Base-by-base conservation (phyloP, 768 basidiomycete species). In the Rhizopogon vesiculosus region DNA sequence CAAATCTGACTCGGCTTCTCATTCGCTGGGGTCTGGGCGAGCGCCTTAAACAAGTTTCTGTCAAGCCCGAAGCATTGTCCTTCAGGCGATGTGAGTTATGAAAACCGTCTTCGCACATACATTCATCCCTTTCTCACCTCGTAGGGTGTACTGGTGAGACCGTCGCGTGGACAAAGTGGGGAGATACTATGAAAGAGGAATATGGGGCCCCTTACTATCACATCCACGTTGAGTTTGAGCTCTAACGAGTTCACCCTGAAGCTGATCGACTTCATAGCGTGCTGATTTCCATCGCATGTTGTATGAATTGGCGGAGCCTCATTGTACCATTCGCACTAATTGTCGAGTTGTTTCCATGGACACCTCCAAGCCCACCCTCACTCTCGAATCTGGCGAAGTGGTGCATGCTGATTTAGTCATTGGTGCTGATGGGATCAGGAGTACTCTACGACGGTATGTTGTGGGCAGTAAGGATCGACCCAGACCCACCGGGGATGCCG, bases 401-500 rank as follows among this genome's bases (percentile, higher is more conserved):
- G 55, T 82, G 6, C 57, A 60, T 7, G 71, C 75, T 1, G 78
- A 82, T 54, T 60, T 81, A 22, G 66, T 80, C 31, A 71, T 82
- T 10, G 79, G 79, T 4, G 77, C 78, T 4, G 81, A 83, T 55
- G 81, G 81, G 7, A 71, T 80, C 49, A 84, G 79, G 67, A 84
- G 82, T 60, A 57, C 68, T 15, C 60, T 82, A 1, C 78, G 79
- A 1, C 65, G 78, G 59, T 69, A 78, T 33, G 74, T 80, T 35
- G 75, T 84, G n/a, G 76, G 81, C 0, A 76, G 75, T 0, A 68
- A 67, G 0, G 73, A 77, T 42, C 73, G 74, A 35, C 72, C 78
- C 0, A 75, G 75, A 0, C 74, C 81, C 4, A 86, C 86, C 0
- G 86, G 84, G 0, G 84, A 87, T 60, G 79, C 82, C 0, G 85